Conservation (phyloP, 2,329 filamentous ascomycete species). For the Pestalotiopsis fici region DNA sequence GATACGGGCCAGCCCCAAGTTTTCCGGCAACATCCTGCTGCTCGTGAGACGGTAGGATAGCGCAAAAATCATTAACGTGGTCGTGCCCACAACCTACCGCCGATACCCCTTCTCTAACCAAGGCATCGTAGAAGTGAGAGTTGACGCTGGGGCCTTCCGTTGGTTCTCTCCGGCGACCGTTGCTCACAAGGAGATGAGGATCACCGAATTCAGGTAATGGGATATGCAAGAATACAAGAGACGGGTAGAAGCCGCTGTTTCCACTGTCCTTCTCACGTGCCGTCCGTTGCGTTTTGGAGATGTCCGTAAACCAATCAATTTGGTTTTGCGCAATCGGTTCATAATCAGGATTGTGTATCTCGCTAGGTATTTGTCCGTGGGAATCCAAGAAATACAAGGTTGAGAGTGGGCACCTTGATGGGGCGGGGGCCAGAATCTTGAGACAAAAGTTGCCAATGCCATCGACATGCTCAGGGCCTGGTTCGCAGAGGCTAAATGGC, state of each 20-base stretch:
- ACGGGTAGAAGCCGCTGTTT: constrained; percentile 19
- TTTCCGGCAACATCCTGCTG: constrained; percentile 16
- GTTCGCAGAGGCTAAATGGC: constrained; percentile 25
- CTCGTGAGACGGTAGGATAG: constrained; percentile 18
- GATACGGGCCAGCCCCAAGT: constrained; percentile 25
- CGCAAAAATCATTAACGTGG: constrained; percentile 34
- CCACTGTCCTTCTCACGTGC: constrained; percentile 15
- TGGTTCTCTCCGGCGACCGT: constrained; percentile 27
- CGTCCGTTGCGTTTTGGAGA: constrained; percentile 24
- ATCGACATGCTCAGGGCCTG: constrained; percentile 25
- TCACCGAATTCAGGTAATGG: constrained; percentile 29
- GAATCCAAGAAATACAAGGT: constrained; percentile 31
- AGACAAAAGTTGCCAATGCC: constrained; percentile 30
- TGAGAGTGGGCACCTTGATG: constrained; percentile 23
- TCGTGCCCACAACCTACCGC: constrained; percentile 33
- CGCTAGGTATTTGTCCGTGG: constrained; percentile 27
- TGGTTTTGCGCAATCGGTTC: constrained; percentile 29
- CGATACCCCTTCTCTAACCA: constrained; percentile 24
- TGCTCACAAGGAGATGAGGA: constrained; percentile 21
- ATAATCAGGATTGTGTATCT: constrained; percentile 25
- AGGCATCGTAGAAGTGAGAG: constrained; percentile 30
- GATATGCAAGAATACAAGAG: constrained; percentile 28
- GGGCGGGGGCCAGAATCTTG: constrained; percentile 20
- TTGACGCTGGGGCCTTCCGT: constrained; percentile 28
- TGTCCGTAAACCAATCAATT: constrained; percentile 30